Base-by-base conservation (phyloP, 352 stramenopile species). In the Pythium folliculosum region DNA sequence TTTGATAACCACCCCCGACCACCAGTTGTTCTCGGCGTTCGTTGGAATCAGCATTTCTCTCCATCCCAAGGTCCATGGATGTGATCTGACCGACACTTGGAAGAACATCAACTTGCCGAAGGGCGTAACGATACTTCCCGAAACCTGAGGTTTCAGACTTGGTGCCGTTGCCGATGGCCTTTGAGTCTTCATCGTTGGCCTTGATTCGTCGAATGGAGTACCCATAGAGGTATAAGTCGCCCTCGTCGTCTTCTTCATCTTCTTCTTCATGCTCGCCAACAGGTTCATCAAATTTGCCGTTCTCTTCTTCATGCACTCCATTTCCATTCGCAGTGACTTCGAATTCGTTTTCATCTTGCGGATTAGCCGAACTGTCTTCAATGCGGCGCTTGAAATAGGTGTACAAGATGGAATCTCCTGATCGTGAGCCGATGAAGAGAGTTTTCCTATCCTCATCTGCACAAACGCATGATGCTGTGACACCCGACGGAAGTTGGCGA, bases 41-140 rank as follows among this genome's bases (percentile, higher is more conserved):
- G 38, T 89, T 91, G 19, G 81, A 91, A 56, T 95, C 88, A 0
- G 72, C 78, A 45, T 88, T 92, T 27, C 83, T 82, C 65, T 93
- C 84, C 16, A 91, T 65, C 12, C 87, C 88, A 21, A 95, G 67
- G 30, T 95, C 85, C 57, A 94, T 90, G 17, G 85, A 90, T 1
- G 88, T 93, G 59, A 95, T 90, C 69, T 92, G 88, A 19, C 88
- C 88, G 22, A 95, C 86, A 45, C 82, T 81, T 7, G 85, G 77
- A 8, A 95, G 65, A 9, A 86, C 66, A 53, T 95, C 88, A 35
- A 95, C 72, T 38, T 81, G 78, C 6, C 74, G 69, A 2, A 95
- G 54, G n/a, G 78, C 69, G 49, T 91, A 93, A 12, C 74, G 73
- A 49, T 73, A 73, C 22, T 71, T 75, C 6, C 71, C 71, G 2